A percentile compares a stretch with the other conserved stretches of the same genome.
phyloP scores from a whole-genome alignment of 345 rosid species.

The Litchi chinensis region DNA sequence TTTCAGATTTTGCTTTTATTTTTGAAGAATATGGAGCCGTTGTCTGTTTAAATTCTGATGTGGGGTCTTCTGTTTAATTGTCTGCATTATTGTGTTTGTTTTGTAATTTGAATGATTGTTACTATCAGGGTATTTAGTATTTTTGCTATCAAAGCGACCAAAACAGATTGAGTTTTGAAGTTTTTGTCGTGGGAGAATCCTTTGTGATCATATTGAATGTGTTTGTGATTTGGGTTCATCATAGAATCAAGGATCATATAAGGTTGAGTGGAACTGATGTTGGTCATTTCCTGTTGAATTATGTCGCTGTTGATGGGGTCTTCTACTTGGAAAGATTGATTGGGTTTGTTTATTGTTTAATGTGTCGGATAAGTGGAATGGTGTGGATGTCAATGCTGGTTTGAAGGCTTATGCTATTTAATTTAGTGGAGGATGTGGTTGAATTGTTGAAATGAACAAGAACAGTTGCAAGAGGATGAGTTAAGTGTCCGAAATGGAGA shows the following conservation, averaged over 20 bases:
- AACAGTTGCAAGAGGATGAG: conserved; percentile 35
- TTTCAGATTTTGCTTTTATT: conserved; percentile 10
- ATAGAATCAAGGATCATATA: conserved; percentile 18
- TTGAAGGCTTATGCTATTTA: conserved; percentile 10
- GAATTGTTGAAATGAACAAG: conserved; percentile 28
- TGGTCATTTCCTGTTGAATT: conserved; percentile 12
- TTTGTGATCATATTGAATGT: conserved; percentile 10
- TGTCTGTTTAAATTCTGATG: conserved; percentile 19
- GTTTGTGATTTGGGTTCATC: conserved; percentile 21
- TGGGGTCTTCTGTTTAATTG: conserved; percentile 15
- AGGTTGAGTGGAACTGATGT: conserved; percentile 4
- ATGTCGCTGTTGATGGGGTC: conserved; percentile 9
- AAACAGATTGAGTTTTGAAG: conserved; percentile 16
- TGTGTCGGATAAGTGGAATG: conserved; percentile 13
- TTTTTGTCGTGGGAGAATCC: conserved; percentile 12
- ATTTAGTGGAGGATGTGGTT: conserved; percentile 26
- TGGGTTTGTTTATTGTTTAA: conserved; percentile 10
- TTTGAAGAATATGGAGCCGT: conserved; percentile 15
- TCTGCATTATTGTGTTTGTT: conserved; percentile 5
- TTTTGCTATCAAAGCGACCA: neutral
- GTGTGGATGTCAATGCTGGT: conserved; percentile 7
- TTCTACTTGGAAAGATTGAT: neutral
- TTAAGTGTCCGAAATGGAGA: conserved; percentile 44
- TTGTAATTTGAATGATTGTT: conserved; percentile 3
- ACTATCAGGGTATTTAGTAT: conserved; percentile 17